These are phyloP conservation scores for Hypomyces perniciosus DNA, from an alignment of 2,329 filamentous ascomycete species.

Conservation along the genomic window DNA sequence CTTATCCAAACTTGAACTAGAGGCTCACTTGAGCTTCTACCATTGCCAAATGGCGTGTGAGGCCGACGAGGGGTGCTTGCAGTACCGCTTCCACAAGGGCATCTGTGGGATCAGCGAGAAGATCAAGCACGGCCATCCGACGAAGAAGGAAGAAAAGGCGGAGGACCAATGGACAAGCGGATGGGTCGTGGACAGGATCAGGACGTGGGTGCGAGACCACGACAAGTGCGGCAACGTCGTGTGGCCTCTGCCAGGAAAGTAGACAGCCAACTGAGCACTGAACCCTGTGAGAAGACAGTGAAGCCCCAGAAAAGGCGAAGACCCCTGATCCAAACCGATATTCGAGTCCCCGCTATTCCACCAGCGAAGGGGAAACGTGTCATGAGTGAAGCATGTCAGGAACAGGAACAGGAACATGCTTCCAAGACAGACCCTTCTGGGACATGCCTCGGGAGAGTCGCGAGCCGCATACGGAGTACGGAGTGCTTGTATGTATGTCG, in stretches of 20 bases:
- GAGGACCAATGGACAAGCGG: conserved; percentile 32
- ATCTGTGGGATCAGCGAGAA: conserved; percentile 31
- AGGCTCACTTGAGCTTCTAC: conserved; percentile 36
- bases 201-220: conserved; percentile 33
- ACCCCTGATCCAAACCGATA: too few relatives aligned
- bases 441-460: too few relatives aligned
- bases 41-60: conserved; percentile 41
- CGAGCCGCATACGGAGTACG: too few relatives aligned
- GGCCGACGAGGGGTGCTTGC: conserved; percentile 31
- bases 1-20: conserved; percentile 31
- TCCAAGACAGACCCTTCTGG: too few relatives aligned
- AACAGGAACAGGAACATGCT: too few relatives aligned
- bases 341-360: too few relatives aligned
- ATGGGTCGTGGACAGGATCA: conserved; percentile 37
- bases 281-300: background rate
- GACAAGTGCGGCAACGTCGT: conserved; percentile 24
- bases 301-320: background rate
- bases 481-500: too few relatives aligned
- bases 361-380: too few relatives aligned
- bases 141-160: conserved; percentile 22
- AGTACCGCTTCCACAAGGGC: conserved; percentile 35
- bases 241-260: too few relatives aligned
- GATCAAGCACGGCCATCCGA: conserved; percentile 35
- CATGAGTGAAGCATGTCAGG: too few relatives aligned
- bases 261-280: too few relatives aligned